Evolutionary conservation across 192 early-diverging fungal species (phyloP).

Genomic region (Entomortierella beljakovae): DNA sequence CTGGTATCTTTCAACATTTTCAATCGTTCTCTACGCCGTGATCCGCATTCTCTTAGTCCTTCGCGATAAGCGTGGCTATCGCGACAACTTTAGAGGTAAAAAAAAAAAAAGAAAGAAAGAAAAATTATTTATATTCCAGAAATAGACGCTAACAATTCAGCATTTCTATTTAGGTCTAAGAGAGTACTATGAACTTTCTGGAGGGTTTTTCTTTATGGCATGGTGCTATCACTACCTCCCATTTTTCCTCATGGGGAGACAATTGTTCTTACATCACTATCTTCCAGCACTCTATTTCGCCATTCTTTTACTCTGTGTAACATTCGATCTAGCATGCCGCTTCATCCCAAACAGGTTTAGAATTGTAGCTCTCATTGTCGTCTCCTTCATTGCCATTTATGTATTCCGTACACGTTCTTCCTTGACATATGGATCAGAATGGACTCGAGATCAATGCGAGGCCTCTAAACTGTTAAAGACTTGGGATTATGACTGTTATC

Average conservation of each 20-base stretch:
- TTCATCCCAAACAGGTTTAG: constrained; percentile 67
- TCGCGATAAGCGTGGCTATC: constrained; percentile 67
- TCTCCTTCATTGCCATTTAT: constrained; percentile 68
- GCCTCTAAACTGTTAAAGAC: constrained; percentile 80
- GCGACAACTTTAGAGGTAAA: constrained; percentile 56
- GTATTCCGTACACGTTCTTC: constrained; percentile 80
- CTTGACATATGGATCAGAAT: constrained; percentile 82
- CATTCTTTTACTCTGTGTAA: constrained; percentile 76
- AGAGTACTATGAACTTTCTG: constrained; percentile 66
- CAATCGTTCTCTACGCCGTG: constrained; percentile 71
- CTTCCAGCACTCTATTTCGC: constrained; percentile 92
- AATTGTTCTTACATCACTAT: constrained; percentile 95
- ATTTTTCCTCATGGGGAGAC: constrained; percentile 92
- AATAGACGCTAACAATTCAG: not conserved
- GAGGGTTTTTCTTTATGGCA: constrained; percentile 77
- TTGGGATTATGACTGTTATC: constrained; percentile 88
- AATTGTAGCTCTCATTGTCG: constrained; percentile 55
- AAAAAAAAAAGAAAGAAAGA: not conserved
- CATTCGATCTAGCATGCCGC: constrained; percentile 81
- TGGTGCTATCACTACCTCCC: constrained; percentile 91
- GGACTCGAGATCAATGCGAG: constrained; percentile 82
- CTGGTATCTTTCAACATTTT: constrained; percentile 80
- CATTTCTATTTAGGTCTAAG: constrained; percentile 33
- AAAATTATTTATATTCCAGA: not conserved
- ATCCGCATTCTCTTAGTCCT: constrained; percentile 67